A percentile compares a stretch with the other conserved stretches of the same genome.
Conservation (phyloP, 352 stramenopile species). For the Phytophthora ohioensis region DNA sequence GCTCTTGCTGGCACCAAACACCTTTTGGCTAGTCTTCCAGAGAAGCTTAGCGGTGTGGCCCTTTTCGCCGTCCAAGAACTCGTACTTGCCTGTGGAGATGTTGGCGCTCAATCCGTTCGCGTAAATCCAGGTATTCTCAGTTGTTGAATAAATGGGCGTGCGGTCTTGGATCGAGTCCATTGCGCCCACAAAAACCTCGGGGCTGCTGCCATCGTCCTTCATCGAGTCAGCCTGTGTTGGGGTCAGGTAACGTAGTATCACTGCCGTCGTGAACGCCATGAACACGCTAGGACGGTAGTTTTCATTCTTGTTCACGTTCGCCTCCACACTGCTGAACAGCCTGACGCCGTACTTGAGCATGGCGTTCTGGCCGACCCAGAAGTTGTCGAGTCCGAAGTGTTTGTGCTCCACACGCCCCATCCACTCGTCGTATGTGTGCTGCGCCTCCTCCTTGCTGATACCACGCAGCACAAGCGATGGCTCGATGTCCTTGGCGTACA, state of each 20-base stretch:
- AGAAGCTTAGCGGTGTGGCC: slow-evolving; percentile 40
- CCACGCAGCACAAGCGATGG: slow-evolving; percentile 49
- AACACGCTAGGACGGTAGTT: slow-evolving; percentile 40
- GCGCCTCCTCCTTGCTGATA: slow-evolving; percentile 43
- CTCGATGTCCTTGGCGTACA: slow-evolving; percentile 86
- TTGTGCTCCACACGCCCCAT: slow-evolving; percentile 80
- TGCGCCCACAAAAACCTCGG: slow-evolving; percentile 49
- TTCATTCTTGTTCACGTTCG: slow-evolving; percentile 32
- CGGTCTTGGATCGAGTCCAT: slow-evolving; percentile 57
- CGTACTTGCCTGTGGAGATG: slow-evolving; percentile 55
- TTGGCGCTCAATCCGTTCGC: slow-evolving; percentile 52
- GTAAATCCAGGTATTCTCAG: slow-evolving; percentile 59
- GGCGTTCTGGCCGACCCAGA: slow-evolving; percentile 94
- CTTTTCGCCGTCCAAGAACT: slow-evolving; percentile 55
- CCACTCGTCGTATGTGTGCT: slow-evolving; percentile 86
- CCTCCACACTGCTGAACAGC: slow-evolving; percentile 44
- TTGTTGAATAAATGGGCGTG: slow-evolving; percentile 36
- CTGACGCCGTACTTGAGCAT: slow-evolving; percentile 58
- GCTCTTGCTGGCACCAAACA: slow-evolving; percentile 44
- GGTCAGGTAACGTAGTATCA: slow-evolving; percentile 61
- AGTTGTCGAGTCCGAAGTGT: slow-evolving; percentile 91
- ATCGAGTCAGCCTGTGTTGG: slow-evolving; percentile 43
- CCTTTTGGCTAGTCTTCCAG: slow-evolving; percentile 31
- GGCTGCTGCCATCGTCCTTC: slow-evolving; percentile 14
- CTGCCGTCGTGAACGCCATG: slow-evolving; percentile 62